Evolutionary conservation across 306 rosid species (phyloP).

Genomic region (Purshia tridentata): DNA sequence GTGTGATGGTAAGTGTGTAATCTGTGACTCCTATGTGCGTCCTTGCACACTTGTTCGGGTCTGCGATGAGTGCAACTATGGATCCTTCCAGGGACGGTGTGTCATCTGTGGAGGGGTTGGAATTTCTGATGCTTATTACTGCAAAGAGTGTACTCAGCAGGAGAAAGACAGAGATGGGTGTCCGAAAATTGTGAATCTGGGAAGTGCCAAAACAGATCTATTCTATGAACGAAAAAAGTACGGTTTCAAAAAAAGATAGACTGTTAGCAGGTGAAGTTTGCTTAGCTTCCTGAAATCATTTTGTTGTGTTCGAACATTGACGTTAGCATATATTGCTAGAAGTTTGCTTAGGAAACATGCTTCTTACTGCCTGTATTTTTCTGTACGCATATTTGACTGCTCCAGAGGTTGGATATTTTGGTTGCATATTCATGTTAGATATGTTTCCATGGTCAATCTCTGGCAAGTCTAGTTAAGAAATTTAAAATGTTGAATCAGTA

Average conservation of each 20-base stretch:
- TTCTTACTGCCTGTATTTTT: not conserved
- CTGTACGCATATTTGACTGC: not conserved
- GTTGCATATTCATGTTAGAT: constrained; percentile 1
- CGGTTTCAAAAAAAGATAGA: constrained; percentile 91
- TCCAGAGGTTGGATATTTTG: not conserved
- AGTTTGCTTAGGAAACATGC: not conserved
- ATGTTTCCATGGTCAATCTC: not conserved
- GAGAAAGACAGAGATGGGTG: constrained; percentile 99
- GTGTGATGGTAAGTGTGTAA: constrained; percentile 89
- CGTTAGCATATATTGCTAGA: not conserved
- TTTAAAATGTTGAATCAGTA: not conserved
- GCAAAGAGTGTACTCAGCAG: constrained; percentile 98
- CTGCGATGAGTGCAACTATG: constrained; percentile 83
- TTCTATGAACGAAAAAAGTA: constrained; percentile 92
- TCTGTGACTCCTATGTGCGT: constrained; percentile 83
- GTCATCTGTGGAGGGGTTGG: constrained; percentile 96
- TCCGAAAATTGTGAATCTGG: constrained; percentile 89
- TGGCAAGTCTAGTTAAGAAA: constrained; percentile 9
- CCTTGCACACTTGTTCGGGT: constrained; percentile 92
- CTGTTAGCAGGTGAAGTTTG: not conserved
- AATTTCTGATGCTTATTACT: constrained; percentile 90
- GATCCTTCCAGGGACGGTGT: constrained; percentile 80
- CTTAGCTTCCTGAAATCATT: not conserved
- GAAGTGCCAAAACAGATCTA: constrained; percentile 85
- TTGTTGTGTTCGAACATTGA: not conserved